These are phyloP conservation scores for Psilocybe tampanensis DNA, from an alignment of 768 basidiomycete genomes.

Conservation along the genomic window DNA sequence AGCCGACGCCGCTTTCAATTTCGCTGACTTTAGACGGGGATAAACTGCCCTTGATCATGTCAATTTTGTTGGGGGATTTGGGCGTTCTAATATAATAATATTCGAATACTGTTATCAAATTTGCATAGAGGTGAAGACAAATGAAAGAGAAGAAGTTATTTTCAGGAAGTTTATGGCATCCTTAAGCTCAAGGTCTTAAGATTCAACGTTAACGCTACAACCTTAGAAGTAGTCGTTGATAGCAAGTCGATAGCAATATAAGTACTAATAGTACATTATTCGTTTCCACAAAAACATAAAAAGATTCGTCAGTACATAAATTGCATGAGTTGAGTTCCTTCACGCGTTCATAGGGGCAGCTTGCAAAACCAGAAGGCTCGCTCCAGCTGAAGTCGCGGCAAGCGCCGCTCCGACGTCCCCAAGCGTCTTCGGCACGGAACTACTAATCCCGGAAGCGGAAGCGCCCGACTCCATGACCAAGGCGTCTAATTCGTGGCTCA, in stretches of 20 bases:
- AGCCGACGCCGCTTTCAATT: background rate
- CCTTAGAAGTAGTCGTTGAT: too few species aligned
- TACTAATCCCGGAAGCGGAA: slow-evolving; percentile 40
- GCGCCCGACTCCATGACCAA: slow-evolving; percentile 49
- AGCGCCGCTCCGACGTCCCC: slow-evolving; percentile 78
- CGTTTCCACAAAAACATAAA: too few species aligned
- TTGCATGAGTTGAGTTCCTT: too few species aligned
- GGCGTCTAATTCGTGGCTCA: slow-evolving; percentile 58
- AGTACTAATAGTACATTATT: too few species aligned
- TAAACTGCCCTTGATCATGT: background rate
- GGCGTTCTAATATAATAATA: background rate
- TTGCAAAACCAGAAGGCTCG: slow-evolving; percentile 60
- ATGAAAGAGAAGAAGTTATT: background rate
- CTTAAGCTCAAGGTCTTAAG: too few species aligned
- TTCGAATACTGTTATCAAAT: background rate
- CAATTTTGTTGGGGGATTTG: background rate
- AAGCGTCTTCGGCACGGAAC: slow-evolving; percentile 68
- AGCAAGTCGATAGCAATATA: too few species aligned
- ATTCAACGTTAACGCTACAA: too few species aligned
- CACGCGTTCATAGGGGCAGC: slow-evolving; percentile 27
- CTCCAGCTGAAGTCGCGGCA: slow-evolving; percentile 51
- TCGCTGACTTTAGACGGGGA: too few species aligned
- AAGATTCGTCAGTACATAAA: too few species aligned
- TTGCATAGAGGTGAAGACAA: background rate
- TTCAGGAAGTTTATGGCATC: too few species aligned